A percentile compares a stretch with the other conserved stretches of the same genome.
Evolutionary conservation across 2,329 filamentous ascomycete species (phyloP).

Genomic region (Pseudogymnoascus sp.): DNA sequence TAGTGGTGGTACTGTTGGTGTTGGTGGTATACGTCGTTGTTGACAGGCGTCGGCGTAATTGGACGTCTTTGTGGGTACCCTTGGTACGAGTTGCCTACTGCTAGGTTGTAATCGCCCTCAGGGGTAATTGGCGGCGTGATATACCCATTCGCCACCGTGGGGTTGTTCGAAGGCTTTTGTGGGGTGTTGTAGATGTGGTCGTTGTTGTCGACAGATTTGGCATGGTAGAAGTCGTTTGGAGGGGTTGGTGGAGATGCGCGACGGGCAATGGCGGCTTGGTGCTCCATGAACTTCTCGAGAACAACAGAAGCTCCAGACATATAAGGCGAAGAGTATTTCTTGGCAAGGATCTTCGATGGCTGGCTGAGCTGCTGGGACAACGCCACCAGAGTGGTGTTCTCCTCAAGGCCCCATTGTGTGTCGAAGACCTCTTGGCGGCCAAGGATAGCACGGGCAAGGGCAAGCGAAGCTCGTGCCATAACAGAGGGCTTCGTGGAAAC

Average conservation of each 20-base stretch:
- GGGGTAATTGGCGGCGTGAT: conserved; percentile 81
- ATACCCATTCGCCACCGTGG: conserved; percentile 62
- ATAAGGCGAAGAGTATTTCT: conserved; percentile 61
- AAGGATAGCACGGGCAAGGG: conserved; percentile 78
- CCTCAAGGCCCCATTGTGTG: conserved; percentile 66
- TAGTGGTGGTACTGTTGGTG: conserved; percentile 39
- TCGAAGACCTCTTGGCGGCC: conserved; percentile 68
- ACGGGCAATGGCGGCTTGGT: conserved; percentile 46
- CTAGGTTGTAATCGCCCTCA: conserved; percentile 50
- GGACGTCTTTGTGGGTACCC: conserved; percentile 40
- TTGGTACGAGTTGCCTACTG: conserved; percentile 21
- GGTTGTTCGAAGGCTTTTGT: conserved; percentile 62
- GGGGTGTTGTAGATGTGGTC: conserved; percentile 67
- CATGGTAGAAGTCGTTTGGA: conserved; percentile 41
- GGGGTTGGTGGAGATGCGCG: conserved; percentile 56
- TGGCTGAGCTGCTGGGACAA: conserved; percentile 51
- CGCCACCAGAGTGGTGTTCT: conserved; percentile 54
- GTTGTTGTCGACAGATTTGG: conserved; percentile 36
- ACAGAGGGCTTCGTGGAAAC: conserved; percentile 86
- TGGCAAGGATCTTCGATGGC: conserved; percentile 57
- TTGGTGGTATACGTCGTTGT: conserved; percentile 34
- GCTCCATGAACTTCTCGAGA: conserved; percentile 58
- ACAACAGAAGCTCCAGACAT: conserved; percentile 56
- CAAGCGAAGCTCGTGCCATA: conserved; percentile 80
- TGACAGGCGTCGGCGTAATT: conserved; percentile 53